Evolutionary conservation across 257 asterid species (phyloP), one percentile per base, ranked within the genome.

Genomic region (Cynanchum wilfordii): DNA sequence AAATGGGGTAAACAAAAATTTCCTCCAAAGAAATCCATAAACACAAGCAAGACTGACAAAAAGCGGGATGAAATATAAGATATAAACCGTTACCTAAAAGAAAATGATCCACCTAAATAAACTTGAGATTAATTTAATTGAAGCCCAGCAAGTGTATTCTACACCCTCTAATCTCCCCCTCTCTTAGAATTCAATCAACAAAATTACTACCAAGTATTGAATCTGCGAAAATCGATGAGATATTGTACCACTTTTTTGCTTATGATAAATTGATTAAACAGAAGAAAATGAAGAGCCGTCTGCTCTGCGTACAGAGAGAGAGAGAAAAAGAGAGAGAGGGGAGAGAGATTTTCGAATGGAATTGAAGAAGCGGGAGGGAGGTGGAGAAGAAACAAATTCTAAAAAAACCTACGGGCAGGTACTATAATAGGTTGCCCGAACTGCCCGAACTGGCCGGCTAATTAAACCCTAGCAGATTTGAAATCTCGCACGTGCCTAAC

Each of bases 341-440:
- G 8, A 58, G 83, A 75, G 29, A 17, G 19, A 71, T 42, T 86
- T 87, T 86, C 87, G 88, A 87, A 89, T 76, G 50, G 60, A 40
- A 59, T 68, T 73, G 87, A 84, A 84, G 84, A 83, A 86, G 92
- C 96, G 92, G 95, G 89, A 85, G 86, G 10, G 77, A 65, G 72
- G 63, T 2, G 38, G 38, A 56, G 66, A 22, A 70, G 49, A 60
- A 73, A 51, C 27, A 50, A 51, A 30, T 29, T 51, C 63, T 60
- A 20, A 73, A 68, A 68, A 59, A 62, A 30, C 66, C 36, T 74
- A 72, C 84, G 86, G 89, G 83, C 80, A 80, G 66, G 73, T 65
- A 36, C 17, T 5, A 17, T 16, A 19, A n/a, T 29, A 68, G 9
- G 42, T 17, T 73, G 79, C 78, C 84, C 75, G 70, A 58, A 54